Evolutionary conservation across 768 basidiomycete species (phyloP), one percentile per base, ranked within the genome.

Genomic region (Coprinellus aureogranulatus): DNA sequence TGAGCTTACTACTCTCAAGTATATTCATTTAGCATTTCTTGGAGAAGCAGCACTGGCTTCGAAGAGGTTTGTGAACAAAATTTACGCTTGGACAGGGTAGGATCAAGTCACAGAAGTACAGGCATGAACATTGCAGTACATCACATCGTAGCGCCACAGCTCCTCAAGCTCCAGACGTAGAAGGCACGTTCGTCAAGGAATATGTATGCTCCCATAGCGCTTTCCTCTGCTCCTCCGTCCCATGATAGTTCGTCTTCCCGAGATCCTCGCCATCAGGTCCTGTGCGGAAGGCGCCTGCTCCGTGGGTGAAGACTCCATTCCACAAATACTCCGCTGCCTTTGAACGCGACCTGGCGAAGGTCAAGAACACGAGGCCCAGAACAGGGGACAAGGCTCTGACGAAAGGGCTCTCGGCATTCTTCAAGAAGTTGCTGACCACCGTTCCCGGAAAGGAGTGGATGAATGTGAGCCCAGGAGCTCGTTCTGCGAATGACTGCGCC

Each of bases 271-370:
- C 77, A 8, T 63, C 58, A 14, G 67, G 65, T 2, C 70, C 73
- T 4, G 69, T 67, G 3, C 77, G 64, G 51, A 62, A 70, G 12
- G 68, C 67, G 8, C 77, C 74, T 56, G 64, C 54, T 41, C 61
- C 30, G 64, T 59, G n/a, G 57, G 67, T 58, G 34, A 68, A 59
- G 34, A 73, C 58, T 0, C 66, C 72, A 59, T 72, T 61, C 67
- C 75, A 72, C 73, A 79, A 69, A 59, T 73, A 77, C 49, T 79
- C 75, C 22, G 62, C 76, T 25, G 70, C 71, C 8, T 73, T 71
- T 0, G 60, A 63, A 0, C 54, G 44, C 9, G 66, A 65, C 22
- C 62, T 58, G 0, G n/a, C n/a, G n/a, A n/a, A n/a, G n/a, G n/a
- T n/a, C n/a, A n/a, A n/a, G 66, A 61, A 12, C 77, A 62, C 4